Evolutionary conservation across 192 early-diverging fungal genomes (phyloP), one percentile per base, ranked within the genome.

Genomic region (Chytriomyces confervae): DNA sequence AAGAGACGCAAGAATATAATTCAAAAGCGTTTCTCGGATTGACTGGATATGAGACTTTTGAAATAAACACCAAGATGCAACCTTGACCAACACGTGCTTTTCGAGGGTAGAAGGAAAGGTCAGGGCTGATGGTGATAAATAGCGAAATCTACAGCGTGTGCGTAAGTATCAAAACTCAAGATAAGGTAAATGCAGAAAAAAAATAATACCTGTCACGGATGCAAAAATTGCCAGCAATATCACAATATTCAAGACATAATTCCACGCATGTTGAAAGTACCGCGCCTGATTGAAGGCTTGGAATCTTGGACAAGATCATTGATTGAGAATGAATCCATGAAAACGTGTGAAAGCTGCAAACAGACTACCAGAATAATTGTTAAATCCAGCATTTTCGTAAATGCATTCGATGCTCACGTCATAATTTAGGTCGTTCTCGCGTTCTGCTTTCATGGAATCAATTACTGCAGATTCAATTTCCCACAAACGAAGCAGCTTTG

Each of bases 1-100:
- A 10, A 96, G 84, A 0, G 86, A 87, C 44, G 82, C 62, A 6
- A 92, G 80, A 46, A 96, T 90, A 44, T 92, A 84, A 1, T 84
- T 80, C 53, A 97, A 69, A 43, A 94, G 61, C 13, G 53, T 61
- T 74, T 74, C 72, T 8, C 72, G 53, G 43, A 74, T 43, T 7
- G 57, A 23, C 18, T 74, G 61, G 7, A 74, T 23, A 3, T 9
- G 72, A 10, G 72, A 74, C 18, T 61, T 53, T n/a, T 49, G 72
- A 45, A 74, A 47, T 7, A 62, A n/a, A n/a, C 61, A 61, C 72
- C 72, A 74, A 11, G 20, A 43, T 27, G 63, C 63, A 13, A 65
- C 24, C 27, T 65, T 23, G 24, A 27, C 53, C 13, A 57, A 20
- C 53, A n/a, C 1, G 20, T 13, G 53, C 16, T 5, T 57, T 57